Percentiles rank a stretch among this genome's conserved stretches.
Conservation (phyloP, 768 basidiomycete species). For the Leccinum fibrillosum region DNA sequence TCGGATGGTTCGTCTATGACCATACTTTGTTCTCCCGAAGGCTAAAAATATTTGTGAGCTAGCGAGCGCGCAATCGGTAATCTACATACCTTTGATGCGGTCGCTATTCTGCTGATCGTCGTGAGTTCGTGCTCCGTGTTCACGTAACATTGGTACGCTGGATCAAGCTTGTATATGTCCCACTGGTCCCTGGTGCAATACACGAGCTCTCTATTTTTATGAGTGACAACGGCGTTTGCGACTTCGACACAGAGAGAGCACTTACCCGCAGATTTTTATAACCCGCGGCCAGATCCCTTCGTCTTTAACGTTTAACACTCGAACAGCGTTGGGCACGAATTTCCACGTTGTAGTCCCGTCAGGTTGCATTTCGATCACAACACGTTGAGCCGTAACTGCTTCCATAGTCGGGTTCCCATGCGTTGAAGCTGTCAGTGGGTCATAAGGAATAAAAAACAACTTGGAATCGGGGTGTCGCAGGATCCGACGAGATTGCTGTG, state of each 20-base stretch:
- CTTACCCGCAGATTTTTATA: neutral
- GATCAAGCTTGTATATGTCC: no score
- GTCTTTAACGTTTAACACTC: neutral
- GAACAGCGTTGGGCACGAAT: neutral
- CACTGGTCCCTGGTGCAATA: no score
- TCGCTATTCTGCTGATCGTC: no score
- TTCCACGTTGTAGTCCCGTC: neutral
- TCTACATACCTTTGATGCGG: no score
- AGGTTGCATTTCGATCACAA: neutral
- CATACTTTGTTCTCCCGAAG: no score
- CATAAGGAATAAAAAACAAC: neutral
- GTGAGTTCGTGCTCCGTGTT: no score
- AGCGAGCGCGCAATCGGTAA: no score
- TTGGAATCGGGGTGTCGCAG: neutral
- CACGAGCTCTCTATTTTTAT: no score
- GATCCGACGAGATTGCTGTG: neutral
- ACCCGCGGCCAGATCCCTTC: neutral
- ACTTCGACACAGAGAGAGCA: neutral
- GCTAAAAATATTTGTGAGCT: no score
- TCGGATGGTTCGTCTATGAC: no score
- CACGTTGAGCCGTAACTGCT: neutral
- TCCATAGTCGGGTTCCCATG: neutral
- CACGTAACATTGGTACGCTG: no score
- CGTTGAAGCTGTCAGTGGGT: neutral
- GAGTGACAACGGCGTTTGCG: no score